phyloP scores from a whole-genome alignment of 1,284 basidiomycete genomes.

The Leccinum pachyderme region DNA sequence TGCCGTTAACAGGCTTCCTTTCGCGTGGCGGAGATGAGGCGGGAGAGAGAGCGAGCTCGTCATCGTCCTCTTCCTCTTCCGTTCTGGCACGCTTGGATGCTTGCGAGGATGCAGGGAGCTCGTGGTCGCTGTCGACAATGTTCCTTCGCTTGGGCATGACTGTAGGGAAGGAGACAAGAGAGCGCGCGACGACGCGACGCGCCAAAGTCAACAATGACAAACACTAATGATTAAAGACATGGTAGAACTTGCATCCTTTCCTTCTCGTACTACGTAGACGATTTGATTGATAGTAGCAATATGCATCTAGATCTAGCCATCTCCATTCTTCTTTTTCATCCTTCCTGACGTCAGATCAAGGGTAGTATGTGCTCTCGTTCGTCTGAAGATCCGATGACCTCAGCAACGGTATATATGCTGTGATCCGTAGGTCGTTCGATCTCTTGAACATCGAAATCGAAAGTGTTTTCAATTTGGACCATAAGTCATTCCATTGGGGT shows the following conservation, averaged over 20 bases:
- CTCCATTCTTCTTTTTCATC: too few species aligned
- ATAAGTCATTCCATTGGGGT: constrained; percentile 1
- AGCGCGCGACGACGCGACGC: constrained; percentile 34
- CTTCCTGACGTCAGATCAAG: too few species aligned
- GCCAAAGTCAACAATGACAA: constrained; percentile 23
- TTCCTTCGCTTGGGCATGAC: constrained; percentile 33
- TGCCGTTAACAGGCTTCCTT: constrained; percentile 21
- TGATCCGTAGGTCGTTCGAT: constrained; percentile 7
- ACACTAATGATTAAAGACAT: constrained; percentile 10
- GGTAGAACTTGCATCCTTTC: too few species aligned
- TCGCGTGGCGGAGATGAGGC: constrained; percentile 12
- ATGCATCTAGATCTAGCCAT: too few species aligned
- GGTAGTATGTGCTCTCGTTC: too few species aligned
- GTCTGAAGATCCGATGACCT: too few species aligned
- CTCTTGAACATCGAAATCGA: constrained; percentile 27
- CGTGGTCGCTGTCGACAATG: constrained; percentile 26
- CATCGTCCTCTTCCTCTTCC: constrained; percentile 24
- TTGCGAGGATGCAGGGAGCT: constrained; percentile 24
- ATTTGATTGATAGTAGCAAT: too few species aligned
- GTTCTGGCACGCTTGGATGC: constrained; percentile 33
- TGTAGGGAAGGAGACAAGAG: neutral
- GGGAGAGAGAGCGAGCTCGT: constrained; percentile 13
- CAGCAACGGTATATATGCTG: too few species aligned
- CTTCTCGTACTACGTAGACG: too few species aligned
- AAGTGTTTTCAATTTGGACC: neutral